A percentile compares a stretch with the other conserved stretches of the same genome.
phyloP scores from a whole-genome alignment of 768 basidiomycete genomes.

The Boletus fagicola region DNA sequence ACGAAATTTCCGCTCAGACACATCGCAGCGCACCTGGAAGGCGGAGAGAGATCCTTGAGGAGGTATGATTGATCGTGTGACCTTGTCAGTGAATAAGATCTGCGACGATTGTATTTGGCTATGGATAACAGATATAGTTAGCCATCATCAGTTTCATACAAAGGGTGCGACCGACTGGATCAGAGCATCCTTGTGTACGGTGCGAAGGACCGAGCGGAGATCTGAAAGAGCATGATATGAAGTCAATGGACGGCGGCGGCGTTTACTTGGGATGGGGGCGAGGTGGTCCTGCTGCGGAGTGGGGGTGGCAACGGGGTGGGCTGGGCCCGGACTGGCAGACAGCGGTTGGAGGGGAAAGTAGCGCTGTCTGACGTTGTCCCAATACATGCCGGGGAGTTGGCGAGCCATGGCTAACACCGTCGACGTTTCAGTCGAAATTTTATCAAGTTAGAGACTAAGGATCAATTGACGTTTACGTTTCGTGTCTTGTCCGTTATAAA shows the following conservation, averaged over 20 bases:
- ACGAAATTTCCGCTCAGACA: background rate
- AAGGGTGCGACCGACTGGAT: slow-evolving; percentile 23
- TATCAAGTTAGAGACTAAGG: background rate
- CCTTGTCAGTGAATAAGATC: slow-evolving; percentile 38
- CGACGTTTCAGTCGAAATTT: background rate
- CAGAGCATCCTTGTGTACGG: slow-evolving; percentile 23
- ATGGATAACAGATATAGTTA: background rate
- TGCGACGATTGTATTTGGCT: slow-evolving; percentile 45
- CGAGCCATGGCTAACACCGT: slow-evolving; percentile 39
- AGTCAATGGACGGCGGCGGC: background rate
- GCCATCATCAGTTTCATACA: background rate
- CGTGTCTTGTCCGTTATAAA: background rate
- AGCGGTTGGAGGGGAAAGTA: slow-evolving; percentile 49
- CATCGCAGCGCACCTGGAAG: slow-evolving; percentile 42
- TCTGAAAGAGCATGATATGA: slow-evolving; percentile 5
- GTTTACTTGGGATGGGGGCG: background rate
- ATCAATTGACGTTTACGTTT: background rate
- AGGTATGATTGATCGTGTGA: slow-evolving; percentile 26
- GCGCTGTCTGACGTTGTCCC: slow-evolving; percentile 48
- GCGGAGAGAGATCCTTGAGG: slow-evolving; percentile 40
- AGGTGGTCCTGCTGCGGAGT: background rate
- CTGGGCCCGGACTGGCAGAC: background rate
- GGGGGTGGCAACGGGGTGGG: background rate
- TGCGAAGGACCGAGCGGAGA: slow-evolving; percentile 17
- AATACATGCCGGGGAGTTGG: slow-evolving; percentile 57